A percentile compares a stretch with the other conserved stretches of the same genome.
Evolutionary conservation across 2,329 filamentous ascomycete species (phyloP).

Genomic region (Alternaria sp.): DNA sequence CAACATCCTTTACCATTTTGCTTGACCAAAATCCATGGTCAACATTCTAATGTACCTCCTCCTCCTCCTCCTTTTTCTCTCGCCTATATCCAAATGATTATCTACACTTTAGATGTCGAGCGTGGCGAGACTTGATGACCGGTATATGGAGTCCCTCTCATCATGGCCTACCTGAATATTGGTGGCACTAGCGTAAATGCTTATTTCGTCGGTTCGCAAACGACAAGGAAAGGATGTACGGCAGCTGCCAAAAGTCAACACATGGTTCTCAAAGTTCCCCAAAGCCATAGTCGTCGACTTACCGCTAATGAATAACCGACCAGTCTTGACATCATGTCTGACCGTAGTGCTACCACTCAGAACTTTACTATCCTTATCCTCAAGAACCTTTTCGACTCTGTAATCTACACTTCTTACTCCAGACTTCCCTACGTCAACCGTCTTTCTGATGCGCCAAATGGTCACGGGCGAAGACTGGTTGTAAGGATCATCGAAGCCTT

Average conservation of each 20-base stretch:
- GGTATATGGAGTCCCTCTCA: not conserved
- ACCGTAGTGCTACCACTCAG: slow-evolving; percentile 37
- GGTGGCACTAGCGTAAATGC: rapidly evolving
- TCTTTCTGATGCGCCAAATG: slow-evolving; percentile 32
- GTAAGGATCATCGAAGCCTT: slow-evolving; percentile 28
- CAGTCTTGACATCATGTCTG: slow-evolving; percentile 37
- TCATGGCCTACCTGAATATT: not conserved
- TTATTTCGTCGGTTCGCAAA: slow-evolving; percentile 15
- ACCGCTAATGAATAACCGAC: slow-evolving; percentile 37
- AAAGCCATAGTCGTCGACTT: slow-evolving; percentile 1
- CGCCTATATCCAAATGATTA: rapidly evolving
- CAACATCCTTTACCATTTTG: not conserved
- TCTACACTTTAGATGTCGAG: not conserved
- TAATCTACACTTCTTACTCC: slow-evolving; percentile 20
- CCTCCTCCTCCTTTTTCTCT: no score
- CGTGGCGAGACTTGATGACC: not conserved
- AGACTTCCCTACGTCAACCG: slow-evolving; percentile 1
- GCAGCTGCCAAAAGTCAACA: slow-evolving; percentile 7
- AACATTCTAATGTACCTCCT: no score
- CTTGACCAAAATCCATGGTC: no score
- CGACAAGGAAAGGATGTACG: slow-evolving; percentile 16
- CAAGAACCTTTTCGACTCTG: slow-evolving; percentile 36
- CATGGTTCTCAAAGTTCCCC: not conserved
- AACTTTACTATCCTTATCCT: slow-evolving; percentile 32
- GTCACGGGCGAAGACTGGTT: slow-evolving; percentile 23